These are phyloP conservation scores for Citrullus colocynthis DNA, from an alignment of 306 rosid genomes.

Conservation along the genomic window DNA sequence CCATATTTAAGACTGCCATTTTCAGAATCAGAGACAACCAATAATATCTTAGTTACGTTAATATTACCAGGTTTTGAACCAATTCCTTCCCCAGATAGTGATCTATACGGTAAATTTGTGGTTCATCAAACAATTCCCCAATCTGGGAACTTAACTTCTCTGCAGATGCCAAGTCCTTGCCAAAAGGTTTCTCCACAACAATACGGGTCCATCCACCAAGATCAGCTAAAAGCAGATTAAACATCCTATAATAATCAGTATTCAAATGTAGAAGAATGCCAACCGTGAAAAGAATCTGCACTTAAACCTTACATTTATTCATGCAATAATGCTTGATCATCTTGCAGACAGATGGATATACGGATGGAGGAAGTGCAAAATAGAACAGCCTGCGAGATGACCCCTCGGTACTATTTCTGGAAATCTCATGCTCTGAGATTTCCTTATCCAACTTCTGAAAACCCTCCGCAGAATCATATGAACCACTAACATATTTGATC, in stretches of 20 bases:
- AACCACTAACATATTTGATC: conserved; percentile 83
- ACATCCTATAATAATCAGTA: neutral
- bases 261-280: neutral
- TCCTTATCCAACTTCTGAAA: conserved; percentile 68
- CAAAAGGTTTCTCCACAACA: conserved; percentile 98
- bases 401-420: conserved; percentile 43
- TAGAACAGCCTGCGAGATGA: conserved; percentile 82
- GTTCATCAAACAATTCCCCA: conserved; percentile 76
- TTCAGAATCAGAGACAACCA: conserved; percentile 3
- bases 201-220: conserved; percentile 97
- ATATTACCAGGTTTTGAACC: conserved; percentile 87
- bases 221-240: conserved; percentile 43
- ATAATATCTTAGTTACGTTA: conserved; percentile 3
- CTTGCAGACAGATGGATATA: conserved; percentile 87
- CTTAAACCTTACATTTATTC: conserved; percentile 60
- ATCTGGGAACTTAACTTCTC: conserved; percentile 78
- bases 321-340: conserved; percentile 73
- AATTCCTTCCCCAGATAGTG: conserved; percentile 95
- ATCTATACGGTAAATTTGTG: conserved; percentile 92
- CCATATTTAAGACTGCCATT: conserved; percentile 20
- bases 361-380: conserved; percentile 98
- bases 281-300: conserved; percentile 2
- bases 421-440: conserved; percentile 54
- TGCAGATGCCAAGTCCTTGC: conserved; percentile 81
- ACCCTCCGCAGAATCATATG: conserved; percentile 72